Percentiles rank a stretch among this genome's conserved stretches.
Conservation (phyloP, 2,329 filamentous ascomycete species). For the Ceratocystis huliohia region DNA sequence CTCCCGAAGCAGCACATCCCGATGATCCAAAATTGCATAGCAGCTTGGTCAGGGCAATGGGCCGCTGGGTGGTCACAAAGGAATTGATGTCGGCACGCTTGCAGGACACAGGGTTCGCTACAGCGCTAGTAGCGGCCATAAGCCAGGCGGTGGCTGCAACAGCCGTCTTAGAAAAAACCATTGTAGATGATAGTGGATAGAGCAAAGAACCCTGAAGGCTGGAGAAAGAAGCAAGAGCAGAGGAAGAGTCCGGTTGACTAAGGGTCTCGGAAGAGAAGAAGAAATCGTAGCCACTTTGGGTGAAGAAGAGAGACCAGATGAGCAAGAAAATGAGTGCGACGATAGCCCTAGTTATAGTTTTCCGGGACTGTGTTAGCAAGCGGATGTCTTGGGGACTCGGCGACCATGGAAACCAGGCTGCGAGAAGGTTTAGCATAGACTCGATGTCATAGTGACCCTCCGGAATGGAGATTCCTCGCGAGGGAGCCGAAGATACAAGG, state of each 20-base stretch:
- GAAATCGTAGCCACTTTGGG: slow-evolving; percentile 14
- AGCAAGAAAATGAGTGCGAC: slow-evolving; percentile 13
- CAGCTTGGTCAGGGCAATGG: slow-evolving; percentile 39
- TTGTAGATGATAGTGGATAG: slow-evolving; percentile 17
- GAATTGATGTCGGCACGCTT: slow-evolving; percentile 30
- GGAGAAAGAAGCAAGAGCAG: slow-evolving; percentile 2
- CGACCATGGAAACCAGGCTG: neutral
- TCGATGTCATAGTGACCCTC: too few relatives aligned
- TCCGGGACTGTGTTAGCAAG: slow-evolving; percentile 12
- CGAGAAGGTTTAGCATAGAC: neutral
- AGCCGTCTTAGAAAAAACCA: slow-evolving; percentile 19
- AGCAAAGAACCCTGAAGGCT: neutral
- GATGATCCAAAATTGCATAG: slow-evolving; percentile 47
- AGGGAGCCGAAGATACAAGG: slow-evolving; percentile 12
- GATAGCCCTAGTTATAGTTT: slow-evolving; percentile 20
- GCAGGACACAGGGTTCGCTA: slow-evolving; percentile 14
- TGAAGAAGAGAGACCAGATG: slow-evolving; percentile 18
- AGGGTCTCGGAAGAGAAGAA: slow-evolving; percentile 11
- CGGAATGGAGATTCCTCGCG: neutral
- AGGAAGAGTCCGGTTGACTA: slow-evolving; percentile 14
- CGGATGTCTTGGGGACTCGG: neutral
- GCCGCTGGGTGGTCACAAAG: slow-evolving; percentile 41
- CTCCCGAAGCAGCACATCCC: slow-evolving; percentile 39
- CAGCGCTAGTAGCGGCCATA: slow-evolving; percentile 18
- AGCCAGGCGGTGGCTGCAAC: slow-evolving; percentile 17